Evolutionary conservation across 2,329 filamentous ascomycete species (phyloP), one percentile per base, ranked within the genome.

Genomic region (Ascochyta fabae): DNA sequence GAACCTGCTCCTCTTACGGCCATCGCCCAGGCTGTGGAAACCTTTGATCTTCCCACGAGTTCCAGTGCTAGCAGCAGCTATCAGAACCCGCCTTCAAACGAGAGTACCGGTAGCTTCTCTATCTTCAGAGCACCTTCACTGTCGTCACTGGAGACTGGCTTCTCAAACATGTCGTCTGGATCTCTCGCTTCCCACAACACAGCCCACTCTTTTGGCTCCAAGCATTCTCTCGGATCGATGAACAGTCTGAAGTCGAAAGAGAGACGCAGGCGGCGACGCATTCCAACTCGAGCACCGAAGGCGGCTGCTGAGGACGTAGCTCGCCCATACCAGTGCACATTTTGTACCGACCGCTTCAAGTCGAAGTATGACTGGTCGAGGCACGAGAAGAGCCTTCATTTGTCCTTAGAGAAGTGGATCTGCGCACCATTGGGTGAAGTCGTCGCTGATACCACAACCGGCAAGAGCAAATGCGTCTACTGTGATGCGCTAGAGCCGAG

Each of bases 1-100:
- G 87, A 89, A 81, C 84, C 87, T 65, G 87, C 86, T 59, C 80
- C 84, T 6, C 79, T 87, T 54, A 83, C 80, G 34, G 86, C 84
- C 78, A 89, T 89, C 77, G 82, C 82, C 42, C 80, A 85, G 69
- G 86, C 86, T 65, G 80, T 89, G 38, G 77, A 76, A 55, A 65
- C 68, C 12, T 72, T 73, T 50, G 69, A 74, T 38, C 67, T 62
- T 15, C 73, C 70, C 15, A 64, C 70, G 42, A 50, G 66, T 12
- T 46, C 60, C 13, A 77, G 70, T 48, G 62, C 70, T 3, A 77
- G 76, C 4, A 78, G 75, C 48, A 72, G 72, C 44, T 74, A 75
- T 43, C 70, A 80, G 53, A 83, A 84, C 68, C 78, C 71, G 24
- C 70, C 80, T 55, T 86, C 84, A 31, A 84, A 78, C 60, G 70